phyloP scores from a whole-genome alignment of 805 yeast genomes.

The Metschnikowia chrysomelidarum region DNA sequence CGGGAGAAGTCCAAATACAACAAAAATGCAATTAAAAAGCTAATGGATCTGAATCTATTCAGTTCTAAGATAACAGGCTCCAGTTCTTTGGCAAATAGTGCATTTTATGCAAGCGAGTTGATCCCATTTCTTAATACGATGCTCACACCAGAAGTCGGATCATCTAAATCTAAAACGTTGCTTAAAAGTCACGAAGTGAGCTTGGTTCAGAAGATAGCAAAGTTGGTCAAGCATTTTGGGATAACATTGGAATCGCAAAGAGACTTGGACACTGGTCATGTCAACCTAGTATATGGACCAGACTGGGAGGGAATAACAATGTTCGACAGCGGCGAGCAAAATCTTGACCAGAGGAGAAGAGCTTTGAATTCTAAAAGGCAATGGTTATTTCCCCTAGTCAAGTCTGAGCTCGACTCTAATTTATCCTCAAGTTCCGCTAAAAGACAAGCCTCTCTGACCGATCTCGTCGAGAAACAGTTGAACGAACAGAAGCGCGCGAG shows the following conservation, averaged over 20 bases:
- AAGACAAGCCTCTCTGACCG: conserved; percentile 18
- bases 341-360: conserved; percentile 17
- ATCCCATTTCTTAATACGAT: conserved; percentile 34
- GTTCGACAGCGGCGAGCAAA: conserved; percentile 15
- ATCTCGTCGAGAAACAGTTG: conserved; percentile 13
- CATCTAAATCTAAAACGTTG: conserved; percentile 22
- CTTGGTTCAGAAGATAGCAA: conserved; percentile 36
- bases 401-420: conserved; percentile 32
- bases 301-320: conserved; percentile 33
- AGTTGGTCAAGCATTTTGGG: conserved; percentile 37
- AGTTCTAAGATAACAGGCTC: conserved; percentile 30
- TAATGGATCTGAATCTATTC: conserved; percentile 30
- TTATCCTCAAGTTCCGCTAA: conserved; percentile 21
- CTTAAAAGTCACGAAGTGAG: conserved; percentile 29
- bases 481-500: conserved; percentile 21
- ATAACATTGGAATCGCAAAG: conserved; percentile 37
- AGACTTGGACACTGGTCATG: conserved; percentile 32
- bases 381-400: conserved; percentile 37
- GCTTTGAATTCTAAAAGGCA: conserved; percentile 29
- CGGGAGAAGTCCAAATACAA: conserved; percentile 37
- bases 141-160: conserved; percentile 30
- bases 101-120: conserved; percentile 27
- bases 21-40: conserved; percentile 28
- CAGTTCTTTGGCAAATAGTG: conserved; percentile 21
- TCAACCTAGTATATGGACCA: conserved; percentile 31